These are phyloP conservation scores for Lolium multiflorum DNA, from an alignment of 176 grass and related monocot species.

Conservation along the genomic window DNA sequence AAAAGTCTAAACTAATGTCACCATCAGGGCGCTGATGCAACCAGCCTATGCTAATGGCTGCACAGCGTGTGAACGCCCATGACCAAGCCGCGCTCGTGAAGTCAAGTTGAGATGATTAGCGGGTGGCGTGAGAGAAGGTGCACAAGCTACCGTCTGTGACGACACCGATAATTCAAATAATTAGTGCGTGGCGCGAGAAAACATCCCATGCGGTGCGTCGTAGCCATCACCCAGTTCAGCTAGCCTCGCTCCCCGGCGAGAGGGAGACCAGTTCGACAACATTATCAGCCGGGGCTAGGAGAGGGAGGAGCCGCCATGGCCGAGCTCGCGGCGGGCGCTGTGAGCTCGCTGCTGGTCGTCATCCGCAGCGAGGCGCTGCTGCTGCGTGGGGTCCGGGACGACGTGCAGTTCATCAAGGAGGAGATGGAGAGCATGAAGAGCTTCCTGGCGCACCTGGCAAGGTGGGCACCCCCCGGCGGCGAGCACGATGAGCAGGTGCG, in stretches of 20 bases:
- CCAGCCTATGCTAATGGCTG: background rate
- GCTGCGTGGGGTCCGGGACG: background rate
- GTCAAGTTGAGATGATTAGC: background rate
- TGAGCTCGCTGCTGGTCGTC: background rate
- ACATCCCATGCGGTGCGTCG: background rate
- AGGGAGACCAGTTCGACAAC: background rate
- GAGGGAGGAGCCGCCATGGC: background rate
- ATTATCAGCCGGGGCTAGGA: background rate
- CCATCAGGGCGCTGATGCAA: background rate
- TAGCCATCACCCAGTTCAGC: background rate
- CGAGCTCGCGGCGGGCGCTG: background rate
- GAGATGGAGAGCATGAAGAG: constrained; percentile 18
- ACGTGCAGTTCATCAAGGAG: constrained; percentile 17
- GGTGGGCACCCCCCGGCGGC: background rate
- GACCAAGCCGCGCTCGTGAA: background rate
- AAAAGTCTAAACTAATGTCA: background rate
- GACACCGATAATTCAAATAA: background rate
- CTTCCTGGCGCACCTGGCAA: constrained; percentile 26
- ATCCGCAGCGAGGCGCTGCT: background rate
- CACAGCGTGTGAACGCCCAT: constrained; percentile 7
- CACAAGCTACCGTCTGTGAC: background rate
- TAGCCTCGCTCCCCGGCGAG: background rate
- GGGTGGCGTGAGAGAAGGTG: background rate
- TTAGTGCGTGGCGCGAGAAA: background rate
- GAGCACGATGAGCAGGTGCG: constrained; percentile 14